Percentiles rank a stretch among this genome's conserved stretches.
Evolutionary conservation across 2,329 filamentous ascomycete species (phyloP).

Genomic region (Alternaria postmessia): DNA sequence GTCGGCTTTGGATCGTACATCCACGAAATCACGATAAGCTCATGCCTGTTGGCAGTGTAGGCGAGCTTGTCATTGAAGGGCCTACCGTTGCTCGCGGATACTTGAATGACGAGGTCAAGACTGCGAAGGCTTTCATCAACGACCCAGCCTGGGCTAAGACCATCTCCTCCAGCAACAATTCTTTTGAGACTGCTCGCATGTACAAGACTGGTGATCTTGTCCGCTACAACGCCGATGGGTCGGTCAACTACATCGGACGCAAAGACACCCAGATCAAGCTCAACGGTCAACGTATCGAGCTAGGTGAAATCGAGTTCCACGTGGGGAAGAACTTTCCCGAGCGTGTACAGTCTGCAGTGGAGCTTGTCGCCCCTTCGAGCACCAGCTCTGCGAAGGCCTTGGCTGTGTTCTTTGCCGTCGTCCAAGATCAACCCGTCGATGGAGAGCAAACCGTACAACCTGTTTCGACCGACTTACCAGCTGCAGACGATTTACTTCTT

Average conservation of each 20-base stretch:
- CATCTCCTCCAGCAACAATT: slow-evolving; percentile 16
- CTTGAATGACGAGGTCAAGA: slow-evolving; percentile 34
- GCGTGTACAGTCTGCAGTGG: slow-evolving; percentile 43
- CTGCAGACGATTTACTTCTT: slow-evolving; percentile 40
- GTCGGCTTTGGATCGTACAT: slow-evolving; percentile 53
- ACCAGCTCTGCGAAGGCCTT: slow-evolving; percentile 41
- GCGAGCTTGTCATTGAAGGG: slow-evolving; percentile 56
- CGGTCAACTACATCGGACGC: slow-evolving; percentile 39
- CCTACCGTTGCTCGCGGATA: slow-evolving; percentile 52
- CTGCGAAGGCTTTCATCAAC: slow-evolving; percentile 40
- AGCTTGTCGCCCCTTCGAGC: slow-evolving; percentile 42
- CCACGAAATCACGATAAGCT: slow-evolving; percentile 48
- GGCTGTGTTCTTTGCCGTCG: slow-evolving; percentile 42
- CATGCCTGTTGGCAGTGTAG: slow-evolving; percentile 42
- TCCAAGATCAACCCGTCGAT: slow-evolving; percentile 17
- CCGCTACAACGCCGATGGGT: slow-evolving; percentile 33
- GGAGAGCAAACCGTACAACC: slow-evolving; percentile 23
- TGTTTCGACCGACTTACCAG: slow-evolving; percentile 27
- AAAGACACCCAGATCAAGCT: slow-evolving; percentile 44
- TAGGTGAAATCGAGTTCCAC: slow-evolving; percentile 42
- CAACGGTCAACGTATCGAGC: slow-evolving; percentile 41
- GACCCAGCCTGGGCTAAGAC: slow-evolving; percentile 35
- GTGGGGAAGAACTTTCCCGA: slow-evolving; percentile 46
- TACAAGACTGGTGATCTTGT: slow-evolving; percentile 34
- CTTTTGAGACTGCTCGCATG: slow-evolving; percentile 26